Percentiles rank a stretch among this genome's conserved stretches.
Conservation (phyloP, 768 basidiomycete species). For the Cubamyces lactineus region DNA sequence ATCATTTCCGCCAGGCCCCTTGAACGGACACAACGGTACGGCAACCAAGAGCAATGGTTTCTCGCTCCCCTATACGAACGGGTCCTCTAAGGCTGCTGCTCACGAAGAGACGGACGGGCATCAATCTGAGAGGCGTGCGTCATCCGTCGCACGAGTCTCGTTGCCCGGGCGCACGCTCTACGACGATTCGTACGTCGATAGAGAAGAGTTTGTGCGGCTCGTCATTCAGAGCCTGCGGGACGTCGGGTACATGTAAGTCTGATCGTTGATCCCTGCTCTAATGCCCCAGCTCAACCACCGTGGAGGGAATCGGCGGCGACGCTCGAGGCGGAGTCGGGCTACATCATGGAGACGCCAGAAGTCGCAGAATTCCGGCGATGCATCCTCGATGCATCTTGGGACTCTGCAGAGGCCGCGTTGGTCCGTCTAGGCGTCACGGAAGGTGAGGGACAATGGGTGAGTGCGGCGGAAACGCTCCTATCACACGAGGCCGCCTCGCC, state of each 20-base stretch:
- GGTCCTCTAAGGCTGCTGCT: constrained; percentile 18
- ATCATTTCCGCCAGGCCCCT: constrained; percentile 22
- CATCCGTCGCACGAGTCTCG: constrained; percentile 57
- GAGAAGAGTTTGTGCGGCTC: constrained; percentile 90
- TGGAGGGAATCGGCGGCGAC: constrained; percentile 84
- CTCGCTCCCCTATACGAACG: constrained; percentile 26
- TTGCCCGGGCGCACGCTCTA: constrained; percentile 77
- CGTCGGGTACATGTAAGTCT: constrained; percentile 65
- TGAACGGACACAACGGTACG: constrained; percentile 33
- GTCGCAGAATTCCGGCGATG: constrained; percentile 81
- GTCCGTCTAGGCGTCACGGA: constrained; percentile 68
- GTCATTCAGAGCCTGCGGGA: constrained; percentile 89
- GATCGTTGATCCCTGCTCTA: constrained; percentile 21
- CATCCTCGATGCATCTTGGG: constrained; percentile 81
- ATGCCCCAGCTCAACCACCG: constrained; percentile 2
- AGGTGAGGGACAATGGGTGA: constrained; percentile 71
- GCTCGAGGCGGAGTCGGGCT: constrained; percentile 92
- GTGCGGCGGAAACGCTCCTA: constrained; percentile 25
- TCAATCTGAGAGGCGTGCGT: constrained; percentile 19
- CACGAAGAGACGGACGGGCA: constrained; percentile 21
- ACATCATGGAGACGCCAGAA: constrained; percentile 75
- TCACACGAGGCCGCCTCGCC: not conserved
- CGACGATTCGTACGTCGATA: constrained; percentile 76
- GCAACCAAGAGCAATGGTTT: constrained; percentile 31
- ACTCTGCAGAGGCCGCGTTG: constrained; percentile 72